Evolutionary conservation across 2,329 filamentous ascomycete species (phyloP).

Genomic region (Xylariales sp.): DNA sequence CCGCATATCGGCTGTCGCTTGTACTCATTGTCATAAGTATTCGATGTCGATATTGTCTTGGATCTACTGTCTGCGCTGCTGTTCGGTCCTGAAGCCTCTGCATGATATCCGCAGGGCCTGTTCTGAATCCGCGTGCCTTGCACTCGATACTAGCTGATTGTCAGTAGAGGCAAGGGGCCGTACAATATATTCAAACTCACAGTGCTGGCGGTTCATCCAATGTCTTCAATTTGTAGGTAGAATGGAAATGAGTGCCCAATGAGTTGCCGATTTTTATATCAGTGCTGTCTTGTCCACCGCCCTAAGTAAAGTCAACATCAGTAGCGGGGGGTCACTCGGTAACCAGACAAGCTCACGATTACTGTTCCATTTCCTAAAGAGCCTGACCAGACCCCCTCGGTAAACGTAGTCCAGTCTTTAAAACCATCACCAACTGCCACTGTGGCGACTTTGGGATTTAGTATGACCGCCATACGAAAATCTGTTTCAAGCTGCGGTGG

Average conservation of each 20-base stretch:
- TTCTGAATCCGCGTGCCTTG: constrained; percentile 20
- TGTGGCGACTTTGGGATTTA: constrained; percentile 22
- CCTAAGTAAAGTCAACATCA: constrained; percentile 14
- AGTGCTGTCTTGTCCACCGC: constrained; percentile 23
- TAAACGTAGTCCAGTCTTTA: constrained; percentile 24
- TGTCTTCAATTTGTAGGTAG: constrained; percentile 21
- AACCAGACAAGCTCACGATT: background rate
- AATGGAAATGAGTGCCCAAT: constrained; percentile 21
- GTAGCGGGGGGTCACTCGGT: background rate
- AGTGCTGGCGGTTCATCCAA: constrained; percentile 22
- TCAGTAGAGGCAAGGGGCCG: no score
- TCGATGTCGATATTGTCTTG: constrained; percentile 21
- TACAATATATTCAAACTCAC: constrained; percentile 13
- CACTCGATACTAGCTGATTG: constrained; percentile 22
- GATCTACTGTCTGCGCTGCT: constrained; percentile 14
- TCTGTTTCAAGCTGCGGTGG: constrained; percentile 20
- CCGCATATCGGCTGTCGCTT: constrained; percentile 23
- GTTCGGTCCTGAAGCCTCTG: constrained; percentile 17
- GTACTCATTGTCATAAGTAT: constrained; percentile 26
- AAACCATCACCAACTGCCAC: constrained; percentile 19
- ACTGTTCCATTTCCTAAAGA: constrained; percentile 22
- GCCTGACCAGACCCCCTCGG: constrained; percentile 24
- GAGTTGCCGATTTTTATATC: constrained; percentile 17
- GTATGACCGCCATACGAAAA: constrained; percentile 23
- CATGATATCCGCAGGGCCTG: constrained; percentile 18